phyloP scores from a whole-genome alignment of 106 monocot genomes.

The Agapanthus africanus region DNA sequence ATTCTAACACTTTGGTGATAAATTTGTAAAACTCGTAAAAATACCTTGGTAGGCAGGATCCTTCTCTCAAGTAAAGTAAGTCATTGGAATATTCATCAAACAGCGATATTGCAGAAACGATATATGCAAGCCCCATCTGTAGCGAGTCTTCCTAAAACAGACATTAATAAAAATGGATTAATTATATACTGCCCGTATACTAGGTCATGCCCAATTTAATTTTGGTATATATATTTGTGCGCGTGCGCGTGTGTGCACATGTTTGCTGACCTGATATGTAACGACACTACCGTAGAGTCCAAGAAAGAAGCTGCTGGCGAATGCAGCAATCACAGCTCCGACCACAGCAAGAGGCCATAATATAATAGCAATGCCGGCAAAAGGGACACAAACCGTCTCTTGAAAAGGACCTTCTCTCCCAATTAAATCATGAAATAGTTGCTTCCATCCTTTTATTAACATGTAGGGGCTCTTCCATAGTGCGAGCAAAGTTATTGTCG shows the following conservation, averaged over 20 bases:
- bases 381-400: slow-evolving; percentile 83
- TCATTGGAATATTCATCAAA: slow-evolving; percentile 96
- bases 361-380: slow-evolving; percentile 73
- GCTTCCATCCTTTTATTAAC: slow-evolving; percentile 81
- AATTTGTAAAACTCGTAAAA: background rate
- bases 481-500: slow-evolving; percentile 41
- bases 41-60: slow-evolving; percentile 92
- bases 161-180: slow-evolving; percentile 6
- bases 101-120: slow-evolving; percentile 58
- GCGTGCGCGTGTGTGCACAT: no score
- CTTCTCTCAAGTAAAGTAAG: slow-evolving; percentile 85
- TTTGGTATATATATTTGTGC: background rate
- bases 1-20: background rate
- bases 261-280: slow-evolving; percentile 54
- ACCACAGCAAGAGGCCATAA: slow-evolving; percentile 78
- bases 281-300: slow-evolving; percentile 50
- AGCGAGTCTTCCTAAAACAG: slow-evolving; percentile 62
- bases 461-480: slow-evolving; percentile 75
- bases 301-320: slow-evolving; percentile 66
- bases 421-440: slow-evolving; percentile 55
- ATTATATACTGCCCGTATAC: no score
- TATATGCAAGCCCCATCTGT: slow-evolving; percentile 71
- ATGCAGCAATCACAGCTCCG: slow-evolving; percentile 49
- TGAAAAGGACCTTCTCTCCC: slow-evolving; percentile 81
- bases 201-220: no score